Percentiles rank a stretch among this genome's conserved stretches.
Evolutionary conservation across 768 basidiomycete genomes (phyloP).

Genomic region (Floccularia luteovirens): DNA sequence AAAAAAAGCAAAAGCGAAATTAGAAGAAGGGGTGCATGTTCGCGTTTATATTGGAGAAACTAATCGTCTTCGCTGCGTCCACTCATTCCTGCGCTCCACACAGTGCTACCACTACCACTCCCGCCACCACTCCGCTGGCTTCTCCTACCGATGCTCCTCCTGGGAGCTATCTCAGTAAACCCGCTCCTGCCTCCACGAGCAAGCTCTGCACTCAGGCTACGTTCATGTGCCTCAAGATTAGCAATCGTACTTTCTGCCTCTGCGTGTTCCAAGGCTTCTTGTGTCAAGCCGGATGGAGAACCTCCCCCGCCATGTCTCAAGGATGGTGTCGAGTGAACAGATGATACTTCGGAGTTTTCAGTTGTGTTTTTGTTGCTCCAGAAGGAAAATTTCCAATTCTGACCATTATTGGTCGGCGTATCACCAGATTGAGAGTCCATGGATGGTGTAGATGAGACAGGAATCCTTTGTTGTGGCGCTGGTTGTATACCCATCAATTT

Average conservation of each 20-base stretch:
- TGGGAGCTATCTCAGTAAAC: slow-evolving; percentile 68
- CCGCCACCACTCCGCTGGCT: slow-evolving; percentile 55
- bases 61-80: slow-evolving; percentile 38
- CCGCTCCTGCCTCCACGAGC: slow-evolving; percentile 67
- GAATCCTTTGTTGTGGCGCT: slow-evolving; percentile 31
- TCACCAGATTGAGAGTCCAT: slow-evolving; percentile 17
- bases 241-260: slow-evolving; percentile 73
- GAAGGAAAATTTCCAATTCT: slow-evolving; percentile 62
- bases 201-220: slow-evolving; percentile 62
- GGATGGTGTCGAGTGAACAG: slow-evolving; percentile 36
- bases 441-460: slow-evolving; percentile 17
- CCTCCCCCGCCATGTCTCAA: slow-evolving; percentile 14
- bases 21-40: no score
- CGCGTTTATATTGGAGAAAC: no score
- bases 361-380: slow-evolving; percentile 44
- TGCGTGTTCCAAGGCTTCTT: slow-evolving; percentile 70
- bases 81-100: slow-evolving; percentile 84
- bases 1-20: no score
- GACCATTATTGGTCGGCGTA: slow-evolving; percentile 19
- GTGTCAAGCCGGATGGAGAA: slow-evolving; percentile 45
- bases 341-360: slow-evolving; percentile 38
- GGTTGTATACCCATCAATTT: slow-evolving; percentile 90
- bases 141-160: slow-evolving; percentile 43
- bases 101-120: slow-evolving; percentile 69
- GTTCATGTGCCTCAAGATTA: slow-evolving; percentile 76